Base-by-base conservation (phyloP, 768 basidiomycete genomes). In the Mycena latifolia region DNA sequence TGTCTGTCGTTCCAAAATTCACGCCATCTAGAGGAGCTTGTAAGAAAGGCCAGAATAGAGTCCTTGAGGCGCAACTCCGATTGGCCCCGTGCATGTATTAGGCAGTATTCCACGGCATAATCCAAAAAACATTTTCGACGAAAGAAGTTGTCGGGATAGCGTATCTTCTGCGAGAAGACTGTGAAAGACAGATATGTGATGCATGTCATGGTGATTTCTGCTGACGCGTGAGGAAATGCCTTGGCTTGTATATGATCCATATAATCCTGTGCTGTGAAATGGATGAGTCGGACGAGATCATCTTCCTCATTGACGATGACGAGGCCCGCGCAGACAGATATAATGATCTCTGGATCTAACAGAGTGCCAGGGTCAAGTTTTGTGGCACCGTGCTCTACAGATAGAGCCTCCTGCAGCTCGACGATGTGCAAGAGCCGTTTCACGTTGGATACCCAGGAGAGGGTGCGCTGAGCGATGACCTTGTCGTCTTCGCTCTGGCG, bases 261-360 rank as follows among this genome's bases (percentile, higher is more conserved):
- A 14, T 46, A 59, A 0, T 9, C 6, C 25, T 59, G 18, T 3
- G 28, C 18, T 1, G 33, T 59, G 27, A 25, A 50, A n/a, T 59
- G 57, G 4, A 50, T 22, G 20, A 59, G 57, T 22, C 47, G 33
- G 25, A 50, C 11, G 2, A 0, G 11, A 11, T 37, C 18, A n/a
- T 27, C 33, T 22, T 27, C 47, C 15, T 47, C 33, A 10, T 59
- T 3, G 11, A 59, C 11, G 0, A 47, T 24, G 17, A 50, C 47
- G 7, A 59, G 57, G 10, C 57, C 57, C 1, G 33, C 57, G 18
- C 57, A 50, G 33, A 59, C 57, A 20, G 57, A 47, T n/a, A 59
- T 20, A 28, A 59, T 39, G 8, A n/a, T 50, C 1, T 39, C 47
- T 2, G 28, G 37, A 6, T 59, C 46, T 17, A 22, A 25, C 3